Evolutionary conservation across 2,329 filamentous ascomycete species (phyloP), one percentile per base, ranked within the genome.

Genomic region (Nothophoma quercina): DNA sequence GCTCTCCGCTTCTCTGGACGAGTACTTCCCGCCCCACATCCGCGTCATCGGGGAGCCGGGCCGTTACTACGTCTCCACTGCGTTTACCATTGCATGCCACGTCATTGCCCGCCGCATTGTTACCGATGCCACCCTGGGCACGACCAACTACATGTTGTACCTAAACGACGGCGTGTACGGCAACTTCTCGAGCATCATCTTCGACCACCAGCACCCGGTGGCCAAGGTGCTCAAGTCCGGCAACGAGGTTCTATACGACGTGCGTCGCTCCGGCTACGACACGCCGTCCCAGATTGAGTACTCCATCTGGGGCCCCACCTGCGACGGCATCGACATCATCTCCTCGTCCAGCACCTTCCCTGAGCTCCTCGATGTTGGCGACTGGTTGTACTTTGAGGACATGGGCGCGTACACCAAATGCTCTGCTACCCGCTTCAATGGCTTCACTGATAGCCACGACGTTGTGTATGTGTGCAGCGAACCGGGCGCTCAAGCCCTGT

Each of bases 351-450:
- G 90, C 74, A 85, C 83, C 57, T 91, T 97, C 68, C 79, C 86
- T 26, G 86, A 89, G 45, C 83, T 89, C 39, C 80, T 99, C 34
- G 88, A 97, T 70, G 90, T 96, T 7, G 95, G 95, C 44, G 95
- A 99, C 75, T 99, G 95, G 95, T 83, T 99, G 47, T 99, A 96
- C 80, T 99, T 99, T 77, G 91, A 97, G 79, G 87, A 96, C 57
- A 99, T 99, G 95, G 95, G 95, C 48, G 93, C 95, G 19, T 99
- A 99, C 77, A 98, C 95, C 65, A 96, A 93, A 83, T 98, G 93
- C 82, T 97, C 92, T 55, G 93, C 95, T 59, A 99, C 95, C 51
- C 88, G 89, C 71, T 99, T 99, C 87, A 99, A 99, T 66, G 95
- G 95, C 59, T 99, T 98, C 78, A 90, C 88, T 47, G 91, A 98